Evolutionary conservation across 805 yeast species (phyloP), one percentile per base, ranked within the genome.

Genomic region (Kodamaea sagamina): DNA sequence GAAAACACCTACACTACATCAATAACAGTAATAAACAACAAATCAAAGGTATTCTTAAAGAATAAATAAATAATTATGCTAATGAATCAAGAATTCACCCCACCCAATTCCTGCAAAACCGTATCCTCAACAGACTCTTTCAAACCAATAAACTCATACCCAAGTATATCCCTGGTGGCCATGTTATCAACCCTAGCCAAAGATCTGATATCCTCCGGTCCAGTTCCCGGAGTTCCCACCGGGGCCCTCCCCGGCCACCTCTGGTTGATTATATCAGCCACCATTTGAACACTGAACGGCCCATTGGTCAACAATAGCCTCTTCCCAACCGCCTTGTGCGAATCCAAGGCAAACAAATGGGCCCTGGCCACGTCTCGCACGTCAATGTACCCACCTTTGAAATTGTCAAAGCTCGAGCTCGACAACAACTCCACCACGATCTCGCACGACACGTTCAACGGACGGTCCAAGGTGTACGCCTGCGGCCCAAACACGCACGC

Each of bases 261-360:
- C 13, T 44, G 39, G 39, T 56, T 50, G 37, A 63, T 32, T 26
- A 62, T 57, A 47, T 65, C 69, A 39, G 65, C 56, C 15, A 63
- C 38, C 47, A 47, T 48, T 36, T 60, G 67, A 9, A 59, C 57
- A 32, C 63, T 54, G 43, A 64, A 68, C n/a, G 56, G 57, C n/a
- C 67, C 70, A 32, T 59, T 60, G 17, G 61, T 55, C 45, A 61
- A 49, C 39, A 66, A 59, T 28, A 70, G 51, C 45, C 75, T 60
- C 49, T 58, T 60, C 4, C 54, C 55, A 4, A 42, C 32, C 8
- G 54, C 41, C 3, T 50, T 46, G 10, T 52, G 55, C n/a, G 53
- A 46, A 39, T 64, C 68, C 21, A 65, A 44, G 0, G 68, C 71
- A 3, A 54, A 58, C 35, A 67, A 41, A 41, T 68, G 74, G 1